Base-by-base conservation (phyloP, 768 basidiomycete species). In the Scleroderma citrinum region DNA sequence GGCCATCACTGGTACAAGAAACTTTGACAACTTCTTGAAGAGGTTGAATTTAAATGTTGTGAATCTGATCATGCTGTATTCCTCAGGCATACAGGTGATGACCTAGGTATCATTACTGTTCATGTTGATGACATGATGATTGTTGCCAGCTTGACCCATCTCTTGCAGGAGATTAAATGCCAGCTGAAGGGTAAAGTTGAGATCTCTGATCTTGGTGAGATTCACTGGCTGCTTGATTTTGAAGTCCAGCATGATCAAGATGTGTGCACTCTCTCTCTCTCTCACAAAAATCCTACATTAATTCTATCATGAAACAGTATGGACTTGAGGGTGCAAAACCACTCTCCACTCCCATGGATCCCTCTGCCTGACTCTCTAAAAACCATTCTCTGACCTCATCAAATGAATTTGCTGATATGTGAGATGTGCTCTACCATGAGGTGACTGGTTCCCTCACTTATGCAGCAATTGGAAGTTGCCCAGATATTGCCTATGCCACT, bases 281-380 rank as follows among this genome's bases (percentile, higher is more conserved):
- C 0, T 47, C 29, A 2, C 50, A 52, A 21, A 4, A 16, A 0
- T 35, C 60, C 0, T 75, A 72, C 51, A 59, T 72, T 37, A 53
- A 66, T 5, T 34, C 46, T 1, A 59, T 71, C 45, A 47, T 72
- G 37, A 8, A 19, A 0, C 56, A 51, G 2, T 72, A 67, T 48
- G 54, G 57, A 10, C 58, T 70, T 20, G 44, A 53, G 8, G 26
- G 8, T 29, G 26, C 26, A 8, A 29, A 29, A 8, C 26, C 26
- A 29, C 8, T 29, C 4, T 29, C 26, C 26, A 29, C 26, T 29
- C 26, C 26, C 26, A 29, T 29, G 26, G 26, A 29, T 8, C 26
- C 26, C 26, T 29, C 26, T 29, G 26, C 26, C 4, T 29, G 26
- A 29, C 26, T 29, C 26, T 29, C 26, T 0, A 52, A 63, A 0